Conservation (phyloP, 176 grass and related monocot species). For the Zea luxurians region DNA sequence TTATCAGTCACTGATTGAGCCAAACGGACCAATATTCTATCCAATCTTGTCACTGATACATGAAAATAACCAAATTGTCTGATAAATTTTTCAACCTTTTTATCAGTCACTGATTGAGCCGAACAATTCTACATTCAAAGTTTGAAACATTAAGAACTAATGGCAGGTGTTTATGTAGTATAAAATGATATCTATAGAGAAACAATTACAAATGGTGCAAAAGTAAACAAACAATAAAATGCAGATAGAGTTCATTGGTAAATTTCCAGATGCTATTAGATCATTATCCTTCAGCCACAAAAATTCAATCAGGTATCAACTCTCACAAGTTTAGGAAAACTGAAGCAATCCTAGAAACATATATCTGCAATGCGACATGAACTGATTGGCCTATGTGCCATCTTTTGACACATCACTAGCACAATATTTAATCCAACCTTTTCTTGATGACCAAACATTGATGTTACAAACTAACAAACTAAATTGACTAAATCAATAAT, state of each 20-base stretch:
- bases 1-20: not conserved
- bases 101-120: not conserved
- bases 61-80: not conserved
- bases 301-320: not conserved
- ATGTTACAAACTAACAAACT: not conserved
- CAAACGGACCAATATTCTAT: slow-evolving; percentile 2
- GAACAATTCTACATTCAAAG: not conserved
- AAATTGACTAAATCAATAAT: not conserved
- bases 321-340: not conserved
- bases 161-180: slow-evolving; percentile 9
- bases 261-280: slow-evolving; percentile 1
- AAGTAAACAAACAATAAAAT: not conserved
- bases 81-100: not conserved
- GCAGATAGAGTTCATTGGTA: not conserved
- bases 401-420: not conserved
- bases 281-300: slow-evolving; percentile 10
- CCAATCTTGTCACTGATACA: not conserved
- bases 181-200: not conserved
- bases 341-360: slow-evolving; percentile 9
- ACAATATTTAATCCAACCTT: not conserved
- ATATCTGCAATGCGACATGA: not conserved
- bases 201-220: not conserved
- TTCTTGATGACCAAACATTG: not conserved
- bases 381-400: not conserved
- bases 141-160: not conserved